phyloP scores from a whole-genome alignment of 129 eudicot genomes.

The Centaurea solstitialis region DNA sequence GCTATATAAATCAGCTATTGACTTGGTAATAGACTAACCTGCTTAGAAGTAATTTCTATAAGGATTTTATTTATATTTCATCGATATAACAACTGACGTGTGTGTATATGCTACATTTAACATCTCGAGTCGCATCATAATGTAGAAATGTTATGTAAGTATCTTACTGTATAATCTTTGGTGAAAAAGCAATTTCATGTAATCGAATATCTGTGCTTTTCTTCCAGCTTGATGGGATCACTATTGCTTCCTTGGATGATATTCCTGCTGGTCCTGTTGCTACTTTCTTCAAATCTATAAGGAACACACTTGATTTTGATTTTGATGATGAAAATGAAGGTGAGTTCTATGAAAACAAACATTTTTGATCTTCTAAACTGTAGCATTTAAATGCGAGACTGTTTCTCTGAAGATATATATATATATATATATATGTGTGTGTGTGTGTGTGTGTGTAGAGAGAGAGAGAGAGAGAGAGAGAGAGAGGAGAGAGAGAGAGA shows the following conservation, averaged over 20 bases:
- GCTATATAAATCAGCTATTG: constrained; percentile 83
- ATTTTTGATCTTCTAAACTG: background rate
- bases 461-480: too few species aligned
- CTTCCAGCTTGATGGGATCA: constrained; percentile 74
- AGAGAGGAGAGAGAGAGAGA: too few species aligned
- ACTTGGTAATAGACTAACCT: constrained; percentile 50
- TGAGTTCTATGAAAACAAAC: constrained; percentile 26
- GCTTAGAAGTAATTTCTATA: background rate
- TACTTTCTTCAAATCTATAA: constrained; percentile 73
- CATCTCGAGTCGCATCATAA: background rate
- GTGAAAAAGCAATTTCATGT: constrained; percentile 2
- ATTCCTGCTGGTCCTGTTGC: constrained; percentile 75
- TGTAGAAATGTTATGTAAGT: background rate
- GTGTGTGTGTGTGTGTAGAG: too few species aligned
- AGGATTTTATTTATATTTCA: background rate
- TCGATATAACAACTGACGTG: background rate
- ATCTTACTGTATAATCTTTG: background rate
- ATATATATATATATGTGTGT: too few species aligned
- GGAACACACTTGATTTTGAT: constrained; percentile 92
- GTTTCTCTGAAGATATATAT: background rate
- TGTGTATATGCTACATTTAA: background rate
- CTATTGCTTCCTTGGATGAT: constrained; percentile 89
- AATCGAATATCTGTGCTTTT: background rate
- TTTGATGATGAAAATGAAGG: constrained; percentile 97
- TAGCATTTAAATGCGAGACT: background rate